Evolutionary conservation across 768 basidiomycete species (phyloP), one percentile per base, ranked within the genome.

Genomic region (Butyriboletus loyo): DNA sequence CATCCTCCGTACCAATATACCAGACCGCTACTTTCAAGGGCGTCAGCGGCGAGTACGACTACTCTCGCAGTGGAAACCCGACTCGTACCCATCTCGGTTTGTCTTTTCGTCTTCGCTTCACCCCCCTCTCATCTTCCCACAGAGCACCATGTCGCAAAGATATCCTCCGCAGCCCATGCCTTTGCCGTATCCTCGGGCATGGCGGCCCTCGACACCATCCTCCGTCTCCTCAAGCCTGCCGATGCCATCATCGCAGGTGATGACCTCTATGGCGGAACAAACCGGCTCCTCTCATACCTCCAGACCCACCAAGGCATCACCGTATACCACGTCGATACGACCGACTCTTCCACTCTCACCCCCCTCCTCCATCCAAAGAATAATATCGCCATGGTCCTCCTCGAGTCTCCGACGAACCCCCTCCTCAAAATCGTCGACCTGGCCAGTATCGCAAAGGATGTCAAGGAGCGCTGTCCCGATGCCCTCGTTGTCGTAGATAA

Each of bases 1-100:
- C 91, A 53, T 92, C 89, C 60, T 89, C 88, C 7, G 92, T 98
- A 1, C 97, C 97, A 21, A 98, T 99, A 72, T 99, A 98, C 73
- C 97, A 98, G 74, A 89, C 93, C 1, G 84, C 97, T 8, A 99
- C 97, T 0, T 98, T 99, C 83, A 98, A 98, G 74, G 97, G 96
- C 41, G 75, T 96, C 38, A 80, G 78, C 17, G 90, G 88, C 46
- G 81, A 86, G 62, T 99, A 94, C 66, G 96, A 98, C 72, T 99
- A 98, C 72, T 80, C 89, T 13, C 79, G 97, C 54, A 93, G 91
- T 64, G 97, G 97, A 28, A 99, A 99, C 70, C 97, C 97, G 3
- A 99, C 97, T 8, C 78, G 97, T 67, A 93, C 85, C 46, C 93
- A 97, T 71, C 82, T 99, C 53, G 91, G 96, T 97, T 57, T 53